A percentile compares a stretch with the other conserved stretches of the same genome.
Evolutionary conservation across 2,329 filamentous ascomycete species (phyloP).

Genomic region (Herpotrichia juniperi): DNA sequence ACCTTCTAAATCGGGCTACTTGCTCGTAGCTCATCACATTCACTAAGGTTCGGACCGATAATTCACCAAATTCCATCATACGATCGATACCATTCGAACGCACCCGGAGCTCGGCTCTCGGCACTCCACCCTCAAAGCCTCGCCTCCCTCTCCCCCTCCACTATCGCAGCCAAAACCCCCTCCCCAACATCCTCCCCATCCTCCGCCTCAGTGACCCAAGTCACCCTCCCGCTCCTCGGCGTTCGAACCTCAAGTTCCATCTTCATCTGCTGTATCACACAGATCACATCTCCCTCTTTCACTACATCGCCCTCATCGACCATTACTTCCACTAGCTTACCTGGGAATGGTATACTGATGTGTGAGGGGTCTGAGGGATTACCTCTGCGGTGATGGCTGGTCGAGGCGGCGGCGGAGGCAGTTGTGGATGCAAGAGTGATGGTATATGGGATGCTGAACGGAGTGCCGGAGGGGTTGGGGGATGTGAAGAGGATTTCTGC

Average conservation of each 20-base stretch:
- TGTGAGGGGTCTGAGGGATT: constrained; percentile 58
- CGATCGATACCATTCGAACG: no score
- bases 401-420: constrained; percentile 46
- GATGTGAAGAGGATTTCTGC: constrained; percentile 60
- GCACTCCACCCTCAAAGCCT: constrained; percentile 13
- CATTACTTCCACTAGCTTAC: constrained; percentile 64
- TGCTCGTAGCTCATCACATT: no score
- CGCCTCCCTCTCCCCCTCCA: constrained; percentile 43
- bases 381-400: constrained; percentile 55
- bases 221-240: constrained; percentile 54
- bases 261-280: constrained; percentile 71
- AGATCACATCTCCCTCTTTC: constrained; percentile 59
- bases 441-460: constrained; percentile 50
- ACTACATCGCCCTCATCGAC: constrained; percentile 62
- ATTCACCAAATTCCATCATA: no score
- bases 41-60: no score
- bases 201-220: constrained; percentile 60
- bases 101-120: no score
- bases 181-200: constrained; percentile 63
- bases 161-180: constrained; percentile 58
- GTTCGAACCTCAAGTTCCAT: constrained; percentile 70
- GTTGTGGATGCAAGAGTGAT: constrained; percentile 55
- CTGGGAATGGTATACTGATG: constrained; percentile 62
- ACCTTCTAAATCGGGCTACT: no score
- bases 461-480: constrained; percentile 31